Base-by-base conservation (phyloP, 2,329 filamentous ascomycete species). In the Pezicula radicicola region DNA sequence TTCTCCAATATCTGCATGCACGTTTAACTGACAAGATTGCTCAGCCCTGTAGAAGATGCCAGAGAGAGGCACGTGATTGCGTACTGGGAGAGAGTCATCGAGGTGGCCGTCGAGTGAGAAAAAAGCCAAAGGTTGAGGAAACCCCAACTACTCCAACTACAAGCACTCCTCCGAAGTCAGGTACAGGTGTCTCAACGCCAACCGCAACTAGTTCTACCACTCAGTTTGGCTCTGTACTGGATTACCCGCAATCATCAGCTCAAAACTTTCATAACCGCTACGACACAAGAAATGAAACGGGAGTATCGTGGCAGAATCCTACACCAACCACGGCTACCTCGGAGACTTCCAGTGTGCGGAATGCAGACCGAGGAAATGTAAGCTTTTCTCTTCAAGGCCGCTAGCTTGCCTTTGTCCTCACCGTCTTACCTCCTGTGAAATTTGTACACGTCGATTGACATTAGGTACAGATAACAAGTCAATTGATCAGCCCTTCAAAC, bases 31-130 rank as follows among this genome's bases (percentile, higher is more conserved):
- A 52, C 43, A 12, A 12, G 30, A 33, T 15, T 16, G 4, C 35
- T 10, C 49, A 66, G 64, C 65, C 65, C n/a, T 67, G 65, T 48
- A 58, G 62, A 25, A 58, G 65, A 56, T 67, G 65, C 33, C 63
- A 67, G 40, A 56, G 64, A 54, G 65, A 66, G 44, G 59, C 58
- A 33, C 59, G 58, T 48, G 63, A 66, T 33, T 67, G 65, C 51
- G 51, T 67, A 6, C 55, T 67, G 1, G 65, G 65, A 16, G 65
- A 66, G 48, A 64, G 60, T 37, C 63, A 67, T 53, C 60, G 65
- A 35, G 65, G 65, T 46, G 65, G 65, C 18, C 60, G 61, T 21
- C 57, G 65, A 56, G 62, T 67, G 5, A 58, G 62, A 39, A 66
- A 66, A 54, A 66, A 65, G 40, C 58, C 58, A 15, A 65, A 60